These are phyloP conservation scores for Primulina huaijiensis DNA, from an alignment of 257 asterid genomes.

Conservation along the genomic window DNA sequence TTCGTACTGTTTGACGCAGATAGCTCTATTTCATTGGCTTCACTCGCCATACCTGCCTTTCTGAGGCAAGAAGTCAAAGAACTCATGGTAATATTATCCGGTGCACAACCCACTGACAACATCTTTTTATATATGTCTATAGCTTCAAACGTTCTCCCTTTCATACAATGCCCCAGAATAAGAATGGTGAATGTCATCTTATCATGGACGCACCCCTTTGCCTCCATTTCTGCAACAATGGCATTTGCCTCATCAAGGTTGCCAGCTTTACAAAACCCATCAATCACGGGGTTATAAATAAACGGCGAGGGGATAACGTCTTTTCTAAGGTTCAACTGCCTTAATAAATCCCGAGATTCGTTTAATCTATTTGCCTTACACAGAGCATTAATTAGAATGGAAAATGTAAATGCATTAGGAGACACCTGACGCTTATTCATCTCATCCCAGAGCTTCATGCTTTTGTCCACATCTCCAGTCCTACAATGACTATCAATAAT, in stretches of 20 bases:
- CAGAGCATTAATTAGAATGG: conserved; percentile 61
- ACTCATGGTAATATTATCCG: conserved; percentile 55
- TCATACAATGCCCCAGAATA: conserved; percentile 94
- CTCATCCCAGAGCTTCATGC: conserved; percentile 64
- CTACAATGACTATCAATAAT: conserved; percentile 72
- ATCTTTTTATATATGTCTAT: conserved; percentile 60
- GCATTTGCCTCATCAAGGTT: conserved; percentile 76
- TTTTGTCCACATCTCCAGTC: conserved; percentile 57
- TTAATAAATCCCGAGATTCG: conserved; percentile 67
- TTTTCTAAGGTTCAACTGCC: conserved; percentile 47
- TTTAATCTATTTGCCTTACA: conserved; percentile 72
- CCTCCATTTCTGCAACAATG: conserved; percentile 75
- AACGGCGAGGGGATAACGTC: conserved; percentile 69
- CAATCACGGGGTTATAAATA: conserved; percentile 87
- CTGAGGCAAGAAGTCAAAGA: conserved; percentile 62
- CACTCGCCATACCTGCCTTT: conserved; percentile 81
- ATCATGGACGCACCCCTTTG: conserved; percentile 71
- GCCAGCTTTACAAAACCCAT: conserved; percentile 83
- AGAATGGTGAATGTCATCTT: conserved; percentile 84
- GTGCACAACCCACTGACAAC: conserved; percentile 66
- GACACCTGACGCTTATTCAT: conserved; percentile 53
- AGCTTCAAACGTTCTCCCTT: conserved; percentile 86
- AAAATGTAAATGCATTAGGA: conserved; percentile 68
- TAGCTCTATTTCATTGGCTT: conserved; percentile 65
- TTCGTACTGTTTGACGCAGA: conserved; percentile 31